Percentiles rank a stretch among this genome's conserved stretches.
These are phyloP conservation scores for Nakaseomyces sp. DNA, from an alignment of 1,139 yeast genomes.

Conservation along the genomic window DNA sequence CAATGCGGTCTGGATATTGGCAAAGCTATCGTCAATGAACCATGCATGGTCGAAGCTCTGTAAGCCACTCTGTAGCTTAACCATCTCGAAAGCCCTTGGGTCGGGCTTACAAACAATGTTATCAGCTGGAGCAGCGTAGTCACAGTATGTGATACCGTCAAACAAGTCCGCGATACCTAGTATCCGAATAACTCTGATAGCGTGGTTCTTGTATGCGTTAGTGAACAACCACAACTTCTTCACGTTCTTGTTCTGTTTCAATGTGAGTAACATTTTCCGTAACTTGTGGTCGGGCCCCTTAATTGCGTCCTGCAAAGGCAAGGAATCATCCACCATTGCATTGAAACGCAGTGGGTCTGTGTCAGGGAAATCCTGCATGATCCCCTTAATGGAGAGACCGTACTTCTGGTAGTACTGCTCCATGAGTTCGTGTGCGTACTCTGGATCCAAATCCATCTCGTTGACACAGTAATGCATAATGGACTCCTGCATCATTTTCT, in stretches of 20 bases:
- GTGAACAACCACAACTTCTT: constrained; percentile 79
- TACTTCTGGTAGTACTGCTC: constrained; percentile 70
- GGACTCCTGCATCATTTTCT: constrained; percentile 76
- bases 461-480: constrained; percentile 74
- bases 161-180: constrained; percentile 84
- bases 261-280: constrained; percentile 41
- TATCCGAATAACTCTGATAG: constrained; percentile 61
- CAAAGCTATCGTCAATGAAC: constrained; percentile 80
- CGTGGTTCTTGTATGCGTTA: constrained; percentile 89
- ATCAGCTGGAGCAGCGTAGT: constrained; percentile 43
- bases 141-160: constrained; percentile 90
- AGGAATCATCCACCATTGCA: constrained; percentile 82
- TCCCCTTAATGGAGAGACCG: constrained; percentile 88
- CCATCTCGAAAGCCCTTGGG: constrained; percentile 46
- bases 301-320: constrained; percentile 70
- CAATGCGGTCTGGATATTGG: constrained; percentile 43
- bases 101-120: constrained; percentile 86
- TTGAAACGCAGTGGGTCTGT: constrained; percentile 87
- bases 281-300: constrained; percentile 45
- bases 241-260: constrained; percentile 41
- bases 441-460: constrained; percentile 49
- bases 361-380: constrained; percentile 61
- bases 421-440: constrained; percentile 67
- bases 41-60: constrained; percentile 41
- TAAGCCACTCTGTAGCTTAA: constrained; percentile 56